A percentile compares a stretch with the other conserved stretches of the same genome.
Evolutionary conservation across 2,329 filamentous ascomycete species (phyloP).

Genomic region (Fusarium verticillioides): DNA sequence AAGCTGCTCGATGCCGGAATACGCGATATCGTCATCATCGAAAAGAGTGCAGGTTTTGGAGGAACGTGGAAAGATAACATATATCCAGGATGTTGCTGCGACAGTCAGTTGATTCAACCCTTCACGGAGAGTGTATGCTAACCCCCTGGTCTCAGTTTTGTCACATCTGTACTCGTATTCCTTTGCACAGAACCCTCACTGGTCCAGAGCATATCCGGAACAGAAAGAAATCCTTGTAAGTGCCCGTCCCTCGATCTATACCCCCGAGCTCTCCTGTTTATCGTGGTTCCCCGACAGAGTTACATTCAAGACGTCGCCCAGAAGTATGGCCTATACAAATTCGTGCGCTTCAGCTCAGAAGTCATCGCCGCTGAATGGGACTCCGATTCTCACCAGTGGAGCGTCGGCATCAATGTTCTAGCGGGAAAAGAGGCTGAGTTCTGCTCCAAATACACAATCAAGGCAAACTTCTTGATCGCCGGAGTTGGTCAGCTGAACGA

Average conservation of each 20-base stretch:
- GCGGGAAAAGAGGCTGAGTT: not conserved
- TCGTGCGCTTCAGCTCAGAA: not conserved
- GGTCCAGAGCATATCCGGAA: not conserved
- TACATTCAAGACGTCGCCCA: not conserved
- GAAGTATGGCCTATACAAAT: not conserved
- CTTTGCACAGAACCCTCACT: not conserved
- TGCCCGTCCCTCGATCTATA: accelerated
- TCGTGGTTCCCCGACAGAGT: accelerated
- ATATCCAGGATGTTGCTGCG: not conserved
- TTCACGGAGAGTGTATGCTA: accelerated
- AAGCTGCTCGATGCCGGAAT: not conserved
- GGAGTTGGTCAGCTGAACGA: not conserved
- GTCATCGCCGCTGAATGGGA: not conserved
- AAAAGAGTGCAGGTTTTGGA: not conserved
- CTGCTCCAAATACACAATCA: accelerated
- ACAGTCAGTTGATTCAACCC: not conserved
- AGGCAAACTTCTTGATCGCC: not conserved
- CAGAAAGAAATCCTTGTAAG: not conserved
- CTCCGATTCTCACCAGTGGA: not conserved
- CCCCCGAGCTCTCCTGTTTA: accelerated
- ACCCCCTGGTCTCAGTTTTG: accelerated
- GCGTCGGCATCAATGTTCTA: not conserved
- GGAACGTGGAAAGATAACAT: not conserved
- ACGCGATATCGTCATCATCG: not conserved
- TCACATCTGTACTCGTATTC: not conserved